Percentiles rank a stretch among this genome's conserved stretches.
Conservation (phyloP, 208 protist genomes). For the Crithidia sp. region DNA sequence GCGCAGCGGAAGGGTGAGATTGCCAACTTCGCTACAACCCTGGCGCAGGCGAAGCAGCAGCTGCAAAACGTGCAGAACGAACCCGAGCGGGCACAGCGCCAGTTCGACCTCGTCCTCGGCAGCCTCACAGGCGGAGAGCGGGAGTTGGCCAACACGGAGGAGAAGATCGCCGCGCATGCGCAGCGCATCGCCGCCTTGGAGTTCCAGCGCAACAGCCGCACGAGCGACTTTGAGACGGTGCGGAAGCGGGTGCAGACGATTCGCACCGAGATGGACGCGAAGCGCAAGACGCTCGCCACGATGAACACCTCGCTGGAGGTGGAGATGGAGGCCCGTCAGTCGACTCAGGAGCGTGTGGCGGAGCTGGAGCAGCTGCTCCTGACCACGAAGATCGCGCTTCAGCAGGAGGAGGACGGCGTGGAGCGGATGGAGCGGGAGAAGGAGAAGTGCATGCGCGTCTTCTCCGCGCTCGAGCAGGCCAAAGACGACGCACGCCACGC, state of each 20-base stretch:
- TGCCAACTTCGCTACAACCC: slow-evolving; percentile 47
- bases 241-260: slow-evolving; percentile 69
- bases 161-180: slow-evolving; percentile 69
- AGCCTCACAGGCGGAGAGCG: slow-evolving; percentile 63
- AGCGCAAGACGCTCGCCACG: slow-evolving; percentile 87
- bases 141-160: slow-evolving; percentile 67
- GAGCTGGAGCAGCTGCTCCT: slow-evolving; percentile 83
- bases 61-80: slow-evolving; percentile 82
- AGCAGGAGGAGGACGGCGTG: slow-evolving; percentile 66
- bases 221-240: slow-evolving; percentile 66
- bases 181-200: slow-evolving; percentile 79
- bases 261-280: slow-evolving; percentile 70
- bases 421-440: slow-evolving; percentile 75
- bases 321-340: slow-evolving; percentile 75
- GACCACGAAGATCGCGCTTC: slow-evolving; percentile 53
- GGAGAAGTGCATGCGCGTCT: slow-evolving; percentile 62
- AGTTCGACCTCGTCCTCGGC: slow-evolving; percentile 75
- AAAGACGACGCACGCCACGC: slow-evolving; percentile 42
- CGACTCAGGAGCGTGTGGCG: slow-evolving; percentile 67
- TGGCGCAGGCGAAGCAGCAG: slow-evolving; percentile 74
- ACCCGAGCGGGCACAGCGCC: slow-evolving; percentile 80
- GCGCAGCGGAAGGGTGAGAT: slow-evolving; percentile 59
- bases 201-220: slow-evolving; percentile 74
- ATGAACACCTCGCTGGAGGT: slow-evolving; percentile 84
- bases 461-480: slow-evolving; percentile 53